phyloP scores from a whole-genome alignment of 139 green algal species.

The Pleodorina starrii region DNA sequence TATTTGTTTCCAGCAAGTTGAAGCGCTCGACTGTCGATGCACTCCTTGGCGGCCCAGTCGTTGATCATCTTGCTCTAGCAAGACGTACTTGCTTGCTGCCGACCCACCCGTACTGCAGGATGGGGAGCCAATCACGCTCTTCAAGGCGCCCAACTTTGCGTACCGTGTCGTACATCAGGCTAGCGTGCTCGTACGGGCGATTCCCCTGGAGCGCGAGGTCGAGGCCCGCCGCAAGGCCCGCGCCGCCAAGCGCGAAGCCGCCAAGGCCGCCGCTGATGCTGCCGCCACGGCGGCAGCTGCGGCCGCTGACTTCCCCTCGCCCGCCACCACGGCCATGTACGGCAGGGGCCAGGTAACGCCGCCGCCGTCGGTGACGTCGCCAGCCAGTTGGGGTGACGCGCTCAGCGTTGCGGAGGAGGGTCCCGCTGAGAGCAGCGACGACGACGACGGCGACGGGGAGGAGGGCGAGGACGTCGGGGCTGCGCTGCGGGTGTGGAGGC shows the following conservation, averaged over 20 bases:
- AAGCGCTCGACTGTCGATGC: too few relatives aligned
- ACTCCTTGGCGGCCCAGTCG: too few relatives aligned
- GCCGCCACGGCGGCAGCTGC: neutral
- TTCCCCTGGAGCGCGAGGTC: neutral
- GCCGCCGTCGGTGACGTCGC: neutral
- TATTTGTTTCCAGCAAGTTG: too few relatives aligned
- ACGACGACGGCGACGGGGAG: neutral
- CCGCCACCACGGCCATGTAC: neutral
- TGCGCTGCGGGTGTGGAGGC: slow-evolving; percentile 11
- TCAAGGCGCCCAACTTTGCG: slow-evolving; percentile 15
- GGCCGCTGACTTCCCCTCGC: neutral
- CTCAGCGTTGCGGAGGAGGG: neutral
- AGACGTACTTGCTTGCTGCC: too few relatives aligned
- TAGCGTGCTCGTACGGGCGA: neutral
- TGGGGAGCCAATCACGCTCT: neutral
- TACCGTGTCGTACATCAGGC: slow-evolving; percentile 30
- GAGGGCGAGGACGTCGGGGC: neutral
- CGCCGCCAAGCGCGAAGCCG: neutral
- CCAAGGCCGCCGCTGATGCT: neutral
- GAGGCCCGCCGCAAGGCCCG: neutral
- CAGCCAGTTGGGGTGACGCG: neutral
- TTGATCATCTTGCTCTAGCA: too few relatives aligned
- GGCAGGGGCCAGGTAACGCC: neutral
- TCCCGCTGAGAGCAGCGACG: neutral
- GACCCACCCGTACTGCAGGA: too few relatives aligned